Evolutionary conservation across 805 yeast species (phyloP).

Genomic region (Pichia manshurica): DNA sequence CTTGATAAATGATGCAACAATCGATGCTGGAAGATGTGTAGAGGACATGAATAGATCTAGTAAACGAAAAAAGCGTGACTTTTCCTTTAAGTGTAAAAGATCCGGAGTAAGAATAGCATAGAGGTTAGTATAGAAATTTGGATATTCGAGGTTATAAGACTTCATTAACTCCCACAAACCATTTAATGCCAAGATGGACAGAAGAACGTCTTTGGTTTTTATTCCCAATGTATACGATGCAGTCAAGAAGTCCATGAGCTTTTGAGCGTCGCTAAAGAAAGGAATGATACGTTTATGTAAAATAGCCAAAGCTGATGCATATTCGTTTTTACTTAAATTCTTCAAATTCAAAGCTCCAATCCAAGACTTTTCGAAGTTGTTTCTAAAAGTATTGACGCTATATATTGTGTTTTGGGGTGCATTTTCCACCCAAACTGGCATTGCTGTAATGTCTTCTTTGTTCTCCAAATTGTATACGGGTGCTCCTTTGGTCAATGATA

Average conservation of each 20-base stretch:
- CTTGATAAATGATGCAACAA: conserved; percentile 88
- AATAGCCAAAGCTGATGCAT: conserved; percentile 61
- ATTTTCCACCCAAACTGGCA: conserved; percentile 30
- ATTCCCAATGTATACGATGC: conserved; percentile 61
- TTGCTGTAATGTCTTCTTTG: conserved; percentile 27
- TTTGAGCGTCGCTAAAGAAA: conserved; percentile 68
- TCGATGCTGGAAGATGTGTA: conserved; percentile 75
- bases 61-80: conserved; percentile 83
- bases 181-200: conserved; percentile 68
- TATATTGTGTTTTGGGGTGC: conserved; percentile 39
- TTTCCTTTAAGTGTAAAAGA: conserved; percentile 68
- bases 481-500: conserved; percentile 33
- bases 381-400: conserved; percentile 40
- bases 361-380: conserved; percentile 68
- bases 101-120: conserved; percentile 75
- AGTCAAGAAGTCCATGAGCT: conserved; percentile 88
- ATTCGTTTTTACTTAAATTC: conserved; percentile 42
- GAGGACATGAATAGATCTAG: conserved; percentile 81
- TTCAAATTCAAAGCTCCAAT: conserved; percentile 44
- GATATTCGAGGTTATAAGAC: conserved; percentile 79
- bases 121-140: conserved; percentile 77
- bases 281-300: conserved; percentile 85
- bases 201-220: conserved; percentile 27
- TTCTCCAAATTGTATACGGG: conserved; percentile 30
- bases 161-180: conserved; percentile 84